Conservation (phyloP, 441 rosid species). For the Populus trichocarpa region DNA sequence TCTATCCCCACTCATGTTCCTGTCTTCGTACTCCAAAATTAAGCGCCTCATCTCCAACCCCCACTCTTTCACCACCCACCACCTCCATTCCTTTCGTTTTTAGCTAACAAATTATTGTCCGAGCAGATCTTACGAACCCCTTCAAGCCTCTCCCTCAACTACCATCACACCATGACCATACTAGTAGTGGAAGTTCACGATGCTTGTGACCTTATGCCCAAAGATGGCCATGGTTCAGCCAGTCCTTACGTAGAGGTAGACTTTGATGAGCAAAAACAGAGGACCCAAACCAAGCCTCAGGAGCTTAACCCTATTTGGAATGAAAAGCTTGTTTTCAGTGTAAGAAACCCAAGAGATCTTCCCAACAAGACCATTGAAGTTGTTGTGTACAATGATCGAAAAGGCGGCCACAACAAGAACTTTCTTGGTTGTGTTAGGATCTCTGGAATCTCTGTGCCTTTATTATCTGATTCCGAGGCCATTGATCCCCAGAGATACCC, state of each 20-base stretch:
- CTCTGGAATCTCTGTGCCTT: constrained; percentile 56
- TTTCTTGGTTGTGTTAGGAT: constrained; percentile 81
- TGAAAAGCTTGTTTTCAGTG: constrained; percentile 64
- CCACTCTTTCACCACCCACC: constrained; percentile 4
- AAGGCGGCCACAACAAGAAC: constrained; percentile 43
- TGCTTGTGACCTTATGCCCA: constrained; percentile 80
- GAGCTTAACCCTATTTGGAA: constrained; percentile 87
- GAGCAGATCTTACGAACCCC: background rate
- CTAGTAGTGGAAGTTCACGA: constrained; percentile 67
- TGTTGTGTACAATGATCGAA: constrained; percentile 49
- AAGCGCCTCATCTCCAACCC: constrained; percentile 18
- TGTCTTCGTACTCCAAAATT: constrained; percentile 40
- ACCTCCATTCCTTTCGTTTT: constrained; percentile 16
- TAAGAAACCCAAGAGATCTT: constrained; percentile 60
- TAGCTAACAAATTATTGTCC: background rate
- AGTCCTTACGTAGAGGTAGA: constrained; percentile 80
- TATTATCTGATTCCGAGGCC: constrained; percentile 53
- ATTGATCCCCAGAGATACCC: constrained; percentile 56
- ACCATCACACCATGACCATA: constrained; percentile 35
- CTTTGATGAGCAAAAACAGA: constrained; percentile 65
- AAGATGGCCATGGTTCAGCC: constrained; percentile 91
- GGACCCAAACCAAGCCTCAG: constrained; percentile 59
- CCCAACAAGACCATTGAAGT: constrained; percentile 52
- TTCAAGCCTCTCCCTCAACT: background rate
- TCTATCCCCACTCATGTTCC: constrained; percentile 27